Evolutionary conservation across 169 alveolate species (phyloP), one percentile per base, ranked within the genome.

Genomic region (Plasmodium coatneyi): DNA sequence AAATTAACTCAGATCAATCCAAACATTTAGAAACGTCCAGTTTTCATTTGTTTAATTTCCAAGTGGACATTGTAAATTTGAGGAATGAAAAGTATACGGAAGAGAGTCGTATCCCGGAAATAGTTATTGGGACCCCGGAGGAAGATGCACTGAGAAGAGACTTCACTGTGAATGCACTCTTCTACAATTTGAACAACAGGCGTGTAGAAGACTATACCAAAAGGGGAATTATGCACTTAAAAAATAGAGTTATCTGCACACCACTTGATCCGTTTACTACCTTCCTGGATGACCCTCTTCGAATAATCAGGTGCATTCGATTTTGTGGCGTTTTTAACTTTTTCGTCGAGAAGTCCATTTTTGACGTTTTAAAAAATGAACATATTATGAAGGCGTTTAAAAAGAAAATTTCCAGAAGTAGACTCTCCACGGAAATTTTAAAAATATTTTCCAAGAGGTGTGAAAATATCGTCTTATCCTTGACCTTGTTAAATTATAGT

Each of bases 111-210:
- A 98, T 99, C 32, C 99, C 99, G 0, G 96, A 94, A 56, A 98
- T 98, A 84, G 96, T 71, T 32, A 96, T 97, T 46, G 99, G 99
- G 1, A 98, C 99, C 2, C 99, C 99, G 0, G 95, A 91, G 82
- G 99, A 98, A 96, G 99, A 99, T 95, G 99, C 99, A 6, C 94
- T 92, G 74, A 97, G 99, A 82, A 97, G 99, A 86, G 99, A 99
- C 94, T 98, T 99, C 49, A 99, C 99, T 14, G 97, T 99, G 19
- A 99, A 99, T 95, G 93, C 99, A 32, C 96, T 99, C 87, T 99
- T 99, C 95, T 99, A 98, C 96, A 99, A 99, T 96, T 93, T 99
- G 36, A 96, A 98, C 71, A 96, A 96, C 34, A 80, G 96, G n/a
- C 86, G 84, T 52, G 95, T 99, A n/a, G 99, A 99, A 96, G 99